Conservation (phyloP, 176 grass and related monocot species). For the Triticum aestivum region IWGSC_CS_RefSeq_v2.1 NC_057807.1:605225948-605226447, state of each 20-base stretch:
- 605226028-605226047: conserved; percentile 37
- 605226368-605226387: conserved; percentile 24
- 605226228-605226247: conserved; percentile 76
- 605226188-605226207: conserved; percentile 1
- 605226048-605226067: conserved; percentile 7
- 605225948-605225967: conserved; percentile 68
- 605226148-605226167: neutral
- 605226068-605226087: neutral
- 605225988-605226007: conserved; percentile 82
- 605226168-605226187: conserved; percentile 12
- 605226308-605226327: neutral
- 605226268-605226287: conserved; percentile 93
- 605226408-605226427: conserved; percentile 93
- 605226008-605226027: conserved; percentile 68
- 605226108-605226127: neutral
- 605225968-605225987: conserved; percentile 79
- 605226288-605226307: conserved; percentile 89
- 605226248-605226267: conserved; percentile 95
- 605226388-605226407: conserved; percentile 54
- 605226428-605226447: conserved; percentile 52
- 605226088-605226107: neutral
- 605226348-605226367: neutral
- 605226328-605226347: neutral
- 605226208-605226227: conserved; percentile 23
- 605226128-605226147: neutral